These are phyloP conservation scores for Kwoniella sp. DNA, from an alignment of 768 basidiomycete genomes.

Conservation along the genomic window DNA sequence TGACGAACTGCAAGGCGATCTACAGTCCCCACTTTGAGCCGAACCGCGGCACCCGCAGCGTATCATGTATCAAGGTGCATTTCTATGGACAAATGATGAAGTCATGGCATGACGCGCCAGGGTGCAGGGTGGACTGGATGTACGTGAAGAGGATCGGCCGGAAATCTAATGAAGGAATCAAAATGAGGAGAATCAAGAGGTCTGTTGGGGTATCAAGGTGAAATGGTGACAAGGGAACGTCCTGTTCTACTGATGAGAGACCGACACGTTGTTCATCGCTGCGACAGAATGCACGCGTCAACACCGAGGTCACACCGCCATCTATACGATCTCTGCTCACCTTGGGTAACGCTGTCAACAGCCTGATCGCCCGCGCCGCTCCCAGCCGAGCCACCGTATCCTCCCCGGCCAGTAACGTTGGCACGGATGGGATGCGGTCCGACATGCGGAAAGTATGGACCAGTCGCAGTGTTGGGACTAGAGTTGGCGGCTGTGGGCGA, in stretches of 20 bases:
- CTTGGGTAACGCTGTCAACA: slow-evolving; percentile 24
- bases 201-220: not conserved
- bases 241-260: slow-evolving; percentile 14
- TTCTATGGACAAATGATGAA: too few relatives aligned
- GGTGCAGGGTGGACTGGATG: not conserved
- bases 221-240: not conserved
- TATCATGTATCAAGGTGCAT: too few relatives aligned
- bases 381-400: slow-evolving; percentile 1
- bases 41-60: too few relatives aligned
- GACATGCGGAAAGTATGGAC: slow-evolving; percentile 29
- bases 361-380: slow-evolving; percentile 6
- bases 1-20: too few relatives aligned
- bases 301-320: not conserved
- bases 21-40: too few relatives aligned
- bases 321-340: slow-evolving; percentile 11
- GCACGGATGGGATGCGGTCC: slow-evolving; percentile 16
- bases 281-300: not conserved
- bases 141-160: not conserved
- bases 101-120: not conserved
- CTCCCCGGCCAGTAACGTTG: slow-evolving; percentile 13
- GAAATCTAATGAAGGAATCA: slow-evolving; percentile 14
- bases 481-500: slow-evolving; percentile 17
- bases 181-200: slow-evolving; percentile 25
- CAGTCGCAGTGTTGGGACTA: slow-evolving; percentile 38
- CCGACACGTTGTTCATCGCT: slow-evolving; percentile 23